phyloP scores from a whole-genome alignment of 352 stramenopile genomes.

The Phytophthora meadii region DNA sequence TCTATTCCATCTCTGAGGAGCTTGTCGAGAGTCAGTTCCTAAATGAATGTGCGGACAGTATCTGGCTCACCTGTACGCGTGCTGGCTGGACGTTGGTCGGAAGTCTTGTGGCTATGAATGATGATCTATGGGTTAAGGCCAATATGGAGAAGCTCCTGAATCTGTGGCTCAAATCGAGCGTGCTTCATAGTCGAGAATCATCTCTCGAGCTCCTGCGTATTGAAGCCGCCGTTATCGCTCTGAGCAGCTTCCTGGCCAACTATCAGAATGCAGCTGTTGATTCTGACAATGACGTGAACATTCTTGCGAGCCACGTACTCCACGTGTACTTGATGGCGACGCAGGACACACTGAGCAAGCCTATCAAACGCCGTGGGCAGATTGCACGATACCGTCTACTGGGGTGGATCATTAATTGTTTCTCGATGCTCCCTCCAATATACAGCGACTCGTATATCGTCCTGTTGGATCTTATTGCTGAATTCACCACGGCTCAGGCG shows the following conservation, averaged over 20 bases:
- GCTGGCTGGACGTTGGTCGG: constrained; percentile 83
- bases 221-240: constrained; percentile 75
- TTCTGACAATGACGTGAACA: constrained; percentile 50
- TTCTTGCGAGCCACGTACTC: constrained; percentile 75
- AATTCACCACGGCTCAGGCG: constrained; percentile 80
- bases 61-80: constrained; percentile 89
- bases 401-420: constrained; percentile 82
- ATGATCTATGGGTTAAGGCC: constrained; percentile 63
- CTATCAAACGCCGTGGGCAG: constrained; percentile 82
- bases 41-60: constrained; percentile 76
- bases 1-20: constrained; percentile 72
- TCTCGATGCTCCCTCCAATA: constrained; percentile 71
- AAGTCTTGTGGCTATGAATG: constrained; percentile 71
- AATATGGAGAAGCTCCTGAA: constrained; percentile 68
- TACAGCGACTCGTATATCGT: constrained; percentile 87
- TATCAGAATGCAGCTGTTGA: constrained; percentile 40
- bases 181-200: constrained; percentile 81
- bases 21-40: constrained; percentile 85
- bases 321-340: constrained; percentile 72
- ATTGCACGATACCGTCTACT: constrained; percentile 81
- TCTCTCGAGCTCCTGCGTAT: constrained; percentile 85
- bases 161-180: constrained; percentile 80
- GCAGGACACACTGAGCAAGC: constrained; percentile 68
- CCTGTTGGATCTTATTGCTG: constrained; percentile 78
- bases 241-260: constrained; percentile 66